Percentiles rank a stretch among this genome's conserved stretches.
phyloP scores from a whole-genome alignment of 306 rosid genomes.

The Fragaria nilgerrensis region DNA sequence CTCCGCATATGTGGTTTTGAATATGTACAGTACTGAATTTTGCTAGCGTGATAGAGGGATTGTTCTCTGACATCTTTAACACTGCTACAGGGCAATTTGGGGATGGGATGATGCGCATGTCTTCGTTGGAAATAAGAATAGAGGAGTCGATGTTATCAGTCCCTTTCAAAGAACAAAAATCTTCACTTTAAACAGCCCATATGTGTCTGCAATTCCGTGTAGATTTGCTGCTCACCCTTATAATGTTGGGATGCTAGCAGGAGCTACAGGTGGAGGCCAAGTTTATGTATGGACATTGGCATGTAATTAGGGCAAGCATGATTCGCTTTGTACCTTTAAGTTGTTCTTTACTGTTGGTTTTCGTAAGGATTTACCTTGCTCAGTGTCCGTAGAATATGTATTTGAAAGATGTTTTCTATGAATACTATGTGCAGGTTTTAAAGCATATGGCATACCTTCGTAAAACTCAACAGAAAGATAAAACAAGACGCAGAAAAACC shows the following conservation, averaged over 20 bases:
- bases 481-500: no score
- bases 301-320: neutral
- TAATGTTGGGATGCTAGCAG: conserved; percentile 48
- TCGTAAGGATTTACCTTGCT: neutral
- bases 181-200: conserved; percentile 55
- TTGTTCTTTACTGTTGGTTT: neutral
- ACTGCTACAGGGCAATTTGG: conserved; percentile 76
- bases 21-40: neutral
- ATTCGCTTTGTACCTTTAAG: neutral
- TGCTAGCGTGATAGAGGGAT: neutral
- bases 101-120: conserved; percentile 80
- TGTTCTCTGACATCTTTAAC: conserved; percentile 3
- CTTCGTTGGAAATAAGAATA: conserved; percentile 76
- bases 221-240: conserved; percentile 61
- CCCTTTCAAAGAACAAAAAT: conserved; percentile 35
- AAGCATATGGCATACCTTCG: no score
- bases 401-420: no score
- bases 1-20: neutral
- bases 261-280: conserved; percentile 51
- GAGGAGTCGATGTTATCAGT: conserved; percentile 79
- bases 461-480: no score
- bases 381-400: no score
- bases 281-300: conserved; percentile 42
- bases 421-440: no score
- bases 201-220: conserved; percentile 79